phyloP scores from a whole-genome alignment of 1,284 basidiomycete species.

The Ceratorhiza oryzae-sativae region DNA sequence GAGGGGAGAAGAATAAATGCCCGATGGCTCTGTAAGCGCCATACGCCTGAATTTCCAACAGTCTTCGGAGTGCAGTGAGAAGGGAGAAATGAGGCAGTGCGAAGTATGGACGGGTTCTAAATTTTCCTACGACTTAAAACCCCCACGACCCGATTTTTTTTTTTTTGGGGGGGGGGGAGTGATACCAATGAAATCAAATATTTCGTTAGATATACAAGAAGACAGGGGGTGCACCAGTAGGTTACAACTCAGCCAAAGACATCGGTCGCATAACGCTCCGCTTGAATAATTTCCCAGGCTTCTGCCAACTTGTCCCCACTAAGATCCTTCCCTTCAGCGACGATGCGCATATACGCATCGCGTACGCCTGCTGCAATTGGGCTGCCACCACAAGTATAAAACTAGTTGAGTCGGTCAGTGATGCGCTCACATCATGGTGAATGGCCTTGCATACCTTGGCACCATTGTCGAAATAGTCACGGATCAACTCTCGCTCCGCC shows the following conservation, averaged over 20 bases:
- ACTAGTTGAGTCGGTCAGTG: neutral
- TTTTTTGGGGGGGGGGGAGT: too few relatives aligned
- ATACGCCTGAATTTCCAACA: too few relatives aligned
- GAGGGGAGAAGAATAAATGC: too few relatives aligned
- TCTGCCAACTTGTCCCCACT: slow-evolving; percentile 1
- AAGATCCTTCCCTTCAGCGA: neutral
- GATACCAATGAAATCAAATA: too few relatives aligned
- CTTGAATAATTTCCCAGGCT: slow-evolving; percentile 16
- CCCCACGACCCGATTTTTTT: too few relatives aligned
- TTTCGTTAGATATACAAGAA: too few relatives aligned
- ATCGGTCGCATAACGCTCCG: slow-evolving; percentile 37
- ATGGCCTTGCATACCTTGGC: neutral
- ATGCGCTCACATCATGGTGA: neutral
- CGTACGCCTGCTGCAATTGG: slow-evolving; percentile 12
- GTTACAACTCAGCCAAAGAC: slow-evolving; percentile 40
- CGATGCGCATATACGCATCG: slow-evolving; percentile 29
- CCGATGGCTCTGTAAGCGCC: too few relatives aligned
- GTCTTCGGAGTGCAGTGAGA: too few relatives aligned
- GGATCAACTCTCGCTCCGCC: slow-evolving; percentile 24
- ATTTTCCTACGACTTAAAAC: too few relatives aligned
- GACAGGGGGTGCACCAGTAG: too few relatives aligned
- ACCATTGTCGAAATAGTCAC: neutral
- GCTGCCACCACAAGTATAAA: slow-evolving; percentile 37
- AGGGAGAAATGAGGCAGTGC: too few relatives aligned
- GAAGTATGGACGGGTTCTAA: too few relatives aligned